Base-by-base conservation (phyloP, 2,329 filamentous ascomycete species). In the Cladosporium sphaerospermum region DNA sequence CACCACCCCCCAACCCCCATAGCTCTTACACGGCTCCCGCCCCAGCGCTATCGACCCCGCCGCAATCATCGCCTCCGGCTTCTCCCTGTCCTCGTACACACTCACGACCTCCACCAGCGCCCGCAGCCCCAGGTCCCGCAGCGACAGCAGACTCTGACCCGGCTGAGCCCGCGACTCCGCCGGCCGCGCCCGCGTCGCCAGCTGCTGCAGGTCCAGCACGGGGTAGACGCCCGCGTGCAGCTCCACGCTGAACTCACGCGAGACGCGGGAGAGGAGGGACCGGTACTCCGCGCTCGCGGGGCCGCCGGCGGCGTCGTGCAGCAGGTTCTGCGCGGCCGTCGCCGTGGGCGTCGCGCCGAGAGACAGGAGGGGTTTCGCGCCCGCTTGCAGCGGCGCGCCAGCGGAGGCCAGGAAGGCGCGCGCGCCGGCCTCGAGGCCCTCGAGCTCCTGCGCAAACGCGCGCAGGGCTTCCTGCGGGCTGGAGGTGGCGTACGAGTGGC, bases 261-360 rank as follows among this genome's bases (percentile, higher is more conserved):
- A 66, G 48, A 70, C 60, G 16, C 65, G 61, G 9, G 60, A 62
- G 23, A 82, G 60, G 7, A 64, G 61, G 1, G 44, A 47, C 3
- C 62, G 57, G 50, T 67, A 63, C 43, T 57, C 54, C 69, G 23
- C 73, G 65, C 1, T 59, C 56, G 18, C 69, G 69, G 36, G 80
- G 72, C 19, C 69, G 5, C 18, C 69, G 5, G 19, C 14, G 31
- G 14, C 11, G 51, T 56, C 62, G 53, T 55, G 71, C 1, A 76
- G 62, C 4, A 83, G 71, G 59, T 86, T 83, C 62, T 87, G 81
- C 23, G 85, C 74, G 9, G 82, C 78, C 0, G 83, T 82, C 1
- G 84, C 82, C 0, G 87, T 90, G 0, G 88, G 88, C 14, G 88
- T 89, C 0, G 88, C 88, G 5, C 88, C 88, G 0, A 89, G 83